Evolutionary conservation across 768 basidiomycete genomes (phyloP).

Genomic region (Boletus subparvulus): DNA sequence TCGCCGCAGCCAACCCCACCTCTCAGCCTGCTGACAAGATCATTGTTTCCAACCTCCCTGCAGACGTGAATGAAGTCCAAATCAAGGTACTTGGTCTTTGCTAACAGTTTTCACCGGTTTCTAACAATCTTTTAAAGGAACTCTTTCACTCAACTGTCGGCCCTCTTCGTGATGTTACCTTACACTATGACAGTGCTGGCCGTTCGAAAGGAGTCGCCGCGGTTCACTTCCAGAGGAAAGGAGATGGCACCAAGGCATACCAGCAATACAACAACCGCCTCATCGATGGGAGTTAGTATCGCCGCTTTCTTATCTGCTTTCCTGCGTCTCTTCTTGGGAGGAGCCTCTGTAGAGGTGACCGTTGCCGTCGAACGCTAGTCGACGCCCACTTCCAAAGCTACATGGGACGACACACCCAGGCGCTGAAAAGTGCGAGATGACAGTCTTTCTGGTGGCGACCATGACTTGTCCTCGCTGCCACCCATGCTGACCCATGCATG

Average conservation of each 20-base stretch:
- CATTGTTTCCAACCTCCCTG: constrained; percentile 91
- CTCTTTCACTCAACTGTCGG: constrained; percentile 91
- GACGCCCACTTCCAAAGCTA: constrained; percentile 19
- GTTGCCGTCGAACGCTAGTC: constrained; percentile 26
- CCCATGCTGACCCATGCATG: constrained; percentile 13
- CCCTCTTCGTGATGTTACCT: constrained; percentile 75
- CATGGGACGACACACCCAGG: constrained; percentile 27
- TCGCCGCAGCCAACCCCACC: constrained; percentile 40
- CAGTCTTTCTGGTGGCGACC: constrained; percentile 29
- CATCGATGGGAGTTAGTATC: constrained; percentile 99
- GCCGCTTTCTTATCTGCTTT: constrained; percentile 44
- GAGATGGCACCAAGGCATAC: constrained; percentile 90
- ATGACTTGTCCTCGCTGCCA: constrained; percentile 31
- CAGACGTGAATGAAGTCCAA: constrained; percentile 90
- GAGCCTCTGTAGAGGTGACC: constrained; percentile 17
- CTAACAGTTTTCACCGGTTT: neutral
- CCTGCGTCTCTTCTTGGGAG: constrained; percentile 27
- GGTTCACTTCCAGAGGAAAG: constrained; percentile 81
- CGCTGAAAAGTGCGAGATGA: constrained; percentile 33
- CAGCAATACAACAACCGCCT: constrained; percentile 96
- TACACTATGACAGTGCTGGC: constrained; percentile 82
- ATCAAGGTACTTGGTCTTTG: constrained; percentile 67
- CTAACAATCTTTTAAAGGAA: constrained; percentile 57
- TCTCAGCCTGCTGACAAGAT: constrained; percentile 72
- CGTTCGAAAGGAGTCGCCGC: constrained; percentile 90